Base-by-base conservation (phyloP, 305 asterid genomes). In the Rubia tinctorum region DNA sequence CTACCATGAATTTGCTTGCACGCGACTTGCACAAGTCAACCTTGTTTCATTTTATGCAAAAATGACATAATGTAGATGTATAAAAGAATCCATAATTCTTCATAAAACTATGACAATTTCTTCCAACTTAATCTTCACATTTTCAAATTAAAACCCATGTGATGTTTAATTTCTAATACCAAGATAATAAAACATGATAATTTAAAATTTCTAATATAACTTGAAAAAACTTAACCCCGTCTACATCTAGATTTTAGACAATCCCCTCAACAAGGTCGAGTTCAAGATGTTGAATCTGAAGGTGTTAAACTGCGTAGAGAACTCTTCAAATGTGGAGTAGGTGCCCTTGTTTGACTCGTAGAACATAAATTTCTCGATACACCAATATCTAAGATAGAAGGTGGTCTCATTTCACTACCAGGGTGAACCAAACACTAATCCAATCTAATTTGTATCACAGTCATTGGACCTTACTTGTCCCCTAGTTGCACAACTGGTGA, bases 261-360 rank as follows among this genome's bases (percentile, higher is more conserved):
- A 44, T 44, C 49, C 49, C 8, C 42, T n/a, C 70, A 66, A 30
- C 53, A 37, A 66, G 18, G 34, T 23, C 58, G 4, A 40, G 6
- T 10, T 17, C 13, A 12, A 12, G 13, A 30, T 44, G 51, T 12
- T 7, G 20, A 55, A 71, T 37, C 18, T 53, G 12, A 39, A 43
- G 43, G 7, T 59, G 70, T 22, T 30, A 45, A 23, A 70, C 72
- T 68, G 13, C 37, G 68, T 66, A 49, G 51, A 60, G 56, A 47
- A 5, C 1, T 61, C 81, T 79, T 73, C 37, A 85, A 69, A 73
- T 87, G 90, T 18, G 92, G 95, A 23, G 95, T 87, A 55, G 89
- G 83, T 53, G 77, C 79, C 77, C 87, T 74, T 15, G 72, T 45
- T 69, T 11, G 59, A 37, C 63, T 45, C 22, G 77, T 53, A 4